These are phyloP conservation scores for Fonsecaea pugnacius DNA, from an alignment of 2,329 filamentous ascomycete species.

Conservation along the genomic window DNA sequence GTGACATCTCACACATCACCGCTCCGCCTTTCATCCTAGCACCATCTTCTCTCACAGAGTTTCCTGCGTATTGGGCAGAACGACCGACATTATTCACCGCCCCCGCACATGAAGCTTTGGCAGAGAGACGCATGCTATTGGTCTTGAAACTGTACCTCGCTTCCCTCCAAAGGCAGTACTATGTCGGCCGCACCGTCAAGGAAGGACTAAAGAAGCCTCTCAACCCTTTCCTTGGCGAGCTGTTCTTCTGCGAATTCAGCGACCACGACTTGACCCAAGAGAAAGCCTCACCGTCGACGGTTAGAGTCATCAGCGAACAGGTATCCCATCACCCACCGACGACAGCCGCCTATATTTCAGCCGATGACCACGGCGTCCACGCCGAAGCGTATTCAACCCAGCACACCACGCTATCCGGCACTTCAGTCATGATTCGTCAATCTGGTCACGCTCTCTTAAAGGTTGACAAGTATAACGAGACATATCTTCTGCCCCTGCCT, in stretches of 20 bases:
- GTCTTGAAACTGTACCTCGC: slow-evolving; percentile 96
- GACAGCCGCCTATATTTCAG: slow-evolving; percentile 36
- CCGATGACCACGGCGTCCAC: slow-evolving; percentile 33
- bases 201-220: slow-evolving; percentile 37
- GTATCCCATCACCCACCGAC: slow-evolving; percentile 38
- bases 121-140: slow-evolving; percentile 78
- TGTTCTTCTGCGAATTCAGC: slow-evolving; percentile 36
- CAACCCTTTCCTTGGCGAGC: slow-evolving; percentile 37
- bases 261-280: slow-evolving; percentile 30
- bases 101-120: slow-evolving; percentile 76
- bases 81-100: slow-evolving; percentile 79
- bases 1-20: slow-evolving; percentile 78
- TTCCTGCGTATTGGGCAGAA: slow-evolving; percentile 74
- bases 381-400: slow-evolving; percentile 35
- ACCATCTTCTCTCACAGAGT: slow-evolving; percentile 34
- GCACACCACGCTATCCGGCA: slow-evolving; percentile 31
- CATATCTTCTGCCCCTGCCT: slow-evolving; percentile 35
- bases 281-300: slow-evolving; percentile 28
- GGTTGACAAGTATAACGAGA: slow-evolving; percentile 37
- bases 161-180: slow-evolving; percentile 80
- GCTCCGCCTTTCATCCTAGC: slow-evolving; percentile 54
- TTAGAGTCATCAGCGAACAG: slow-evolving; percentile 35
- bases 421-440: slow-evolving; percentile 32
- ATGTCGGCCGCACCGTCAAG: slow-evolving; percentile 44
- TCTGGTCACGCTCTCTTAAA: slow-evolving; percentile 34